Evolutionary conservation across 2,329 filamentous ascomycete genomes (phyloP).

Genomic region (Exophiala phaeomuriformis): DNA sequence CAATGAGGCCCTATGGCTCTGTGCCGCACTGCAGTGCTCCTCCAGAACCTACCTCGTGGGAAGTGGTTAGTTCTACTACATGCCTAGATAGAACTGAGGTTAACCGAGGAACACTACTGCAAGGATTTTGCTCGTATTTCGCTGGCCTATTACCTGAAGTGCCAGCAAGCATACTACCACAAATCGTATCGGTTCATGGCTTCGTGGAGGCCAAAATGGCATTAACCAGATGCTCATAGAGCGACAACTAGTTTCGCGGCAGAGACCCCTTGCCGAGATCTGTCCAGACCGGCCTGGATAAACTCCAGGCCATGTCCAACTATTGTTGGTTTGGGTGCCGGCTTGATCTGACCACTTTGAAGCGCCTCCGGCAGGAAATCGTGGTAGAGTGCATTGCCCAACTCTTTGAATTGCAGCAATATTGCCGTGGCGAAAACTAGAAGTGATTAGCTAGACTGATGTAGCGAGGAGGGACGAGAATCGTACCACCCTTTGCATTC

Average conservation of each 20-base stretch:
- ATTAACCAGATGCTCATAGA: conserved; percentile 2
- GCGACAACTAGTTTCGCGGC: conserved; percentile 37
- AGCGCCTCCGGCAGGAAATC: conserved; percentile 33
- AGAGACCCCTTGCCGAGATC: conserved; percentile 35
- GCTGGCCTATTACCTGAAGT: no score
- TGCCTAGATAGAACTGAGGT: no score
- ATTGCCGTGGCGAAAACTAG: conserved; percentile 17
- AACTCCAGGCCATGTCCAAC: conserved; percentile 35
- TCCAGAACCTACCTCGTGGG: no score
- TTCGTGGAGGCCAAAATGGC: no score
- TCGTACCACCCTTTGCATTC: conserved; percentile 13
- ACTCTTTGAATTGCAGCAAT: conserved; percentile 18
- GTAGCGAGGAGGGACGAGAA: not conserved
- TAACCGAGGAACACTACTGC: no score
- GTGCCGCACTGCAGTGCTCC: no score
- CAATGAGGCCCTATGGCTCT: no score
- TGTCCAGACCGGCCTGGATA: conserved; percentile 34
- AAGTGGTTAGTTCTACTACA: no score
- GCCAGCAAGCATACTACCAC: no score
- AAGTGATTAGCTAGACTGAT: not conserved
- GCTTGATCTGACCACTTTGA: conserved; percentile 27
- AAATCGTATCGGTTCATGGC: no score
- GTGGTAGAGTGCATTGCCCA: conserved; percentile 31
- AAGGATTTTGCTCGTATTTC: no score
- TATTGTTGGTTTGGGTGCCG: conserved; percentile 33